Base-by-base conservation (phyloP, 2,329 filamentous ascomycete genomes). In the Plectosphaerella cucumerina region DNA sequence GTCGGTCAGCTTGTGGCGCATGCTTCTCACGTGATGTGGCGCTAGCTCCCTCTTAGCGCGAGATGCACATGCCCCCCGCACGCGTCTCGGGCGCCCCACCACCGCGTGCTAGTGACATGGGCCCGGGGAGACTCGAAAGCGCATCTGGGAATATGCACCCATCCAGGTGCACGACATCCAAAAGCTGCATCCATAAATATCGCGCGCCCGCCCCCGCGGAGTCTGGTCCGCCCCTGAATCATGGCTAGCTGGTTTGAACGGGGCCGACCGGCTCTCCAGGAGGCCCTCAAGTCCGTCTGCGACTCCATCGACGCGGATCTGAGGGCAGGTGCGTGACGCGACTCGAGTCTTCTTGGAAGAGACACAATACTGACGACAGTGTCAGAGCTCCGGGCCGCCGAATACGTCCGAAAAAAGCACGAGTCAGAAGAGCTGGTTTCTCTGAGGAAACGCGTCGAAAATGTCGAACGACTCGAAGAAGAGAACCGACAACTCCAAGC, bases 401-500 rank as follows among this genome's bases (percentile, higher is more conserved):
- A 63, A 44, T 33, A 14, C 42, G 44, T 47, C 57, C 11, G 56
- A 64, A 6, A 15, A 43, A 33, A 39, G 35, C 18, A n/a, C 35
- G 26, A 31, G 26, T 31, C 26, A 11, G 26, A 31, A 10, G 70
- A 75, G 53, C 52, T 75, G 10, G 60, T 65, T 21, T 56, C 58
- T n/a, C 58, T 74, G 5, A 66, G 56, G 41, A 56, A 53, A 12
- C 62, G 57, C 20, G 65, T 64, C n/a, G 62, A 60, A 15, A 56
- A 63, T 22, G 65, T 66, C 18, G 63, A 68, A 14, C 59, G 55
- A 2, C 58, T 80, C 22, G 67, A 75, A 49, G 57, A 67, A 15
- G 73, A 78, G 52, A 77, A 76, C 47, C 57, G 56, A n/a, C 54
- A 62, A 5, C 65, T 81, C 6, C 67, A 64, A 47, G 59, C 56